Base-by-base conservation (phyloP, 176 grass and related monocot genomes). In the Musa beccarii region DNA sequence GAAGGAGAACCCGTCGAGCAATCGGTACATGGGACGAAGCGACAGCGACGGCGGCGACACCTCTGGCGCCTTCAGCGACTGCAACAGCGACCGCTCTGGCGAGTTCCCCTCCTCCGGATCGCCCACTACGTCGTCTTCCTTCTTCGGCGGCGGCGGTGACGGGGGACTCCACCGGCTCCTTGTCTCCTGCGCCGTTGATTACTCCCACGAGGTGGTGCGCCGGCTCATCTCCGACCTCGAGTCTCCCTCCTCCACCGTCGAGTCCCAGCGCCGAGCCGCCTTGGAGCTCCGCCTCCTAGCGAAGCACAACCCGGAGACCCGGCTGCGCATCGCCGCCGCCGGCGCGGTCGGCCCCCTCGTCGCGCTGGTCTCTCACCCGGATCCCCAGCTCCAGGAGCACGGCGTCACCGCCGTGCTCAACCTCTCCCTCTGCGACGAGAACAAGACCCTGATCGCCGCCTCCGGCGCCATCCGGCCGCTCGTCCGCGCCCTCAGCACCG, bases 391-490 rank as follows among this genome's bases (percentile, higher is more conserved):
- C 28, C 67, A 69, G 67, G 67, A 69, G 67, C 67, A 69, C 34
- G 67, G 67, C 34, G 67, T 69, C 34, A 69, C 67, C 67, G 67
- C 67, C 16, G 15, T 69, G 28, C 15, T 69, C 8, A 69, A 69
- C 67, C 67, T 69, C 67, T 49, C 67, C 29, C 14, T 69, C 67
- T 69, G 67, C 67, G 34, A 51, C 67, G 67, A 69, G 67, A 69
- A 69, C 67, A 69, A 69, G 67, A 29, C 28, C 12, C 34, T 15
- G 34, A 69, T 69, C 67, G 67, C 34, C 67, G 15, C 15, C 8
- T 34, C 67, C 17, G 34, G 67, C 67, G 67, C 43, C 29, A 29
- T 69, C 16, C 67, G 67, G 7, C 67, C 67, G 43, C 67, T 69
- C 15, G 49, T 69, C 67, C 14, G 10, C 2, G 67, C 43, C 15